Evolutionary conservation across 208 protist species (phyloP).

Genomic region (Acanthamoeba sp.): DNA sequence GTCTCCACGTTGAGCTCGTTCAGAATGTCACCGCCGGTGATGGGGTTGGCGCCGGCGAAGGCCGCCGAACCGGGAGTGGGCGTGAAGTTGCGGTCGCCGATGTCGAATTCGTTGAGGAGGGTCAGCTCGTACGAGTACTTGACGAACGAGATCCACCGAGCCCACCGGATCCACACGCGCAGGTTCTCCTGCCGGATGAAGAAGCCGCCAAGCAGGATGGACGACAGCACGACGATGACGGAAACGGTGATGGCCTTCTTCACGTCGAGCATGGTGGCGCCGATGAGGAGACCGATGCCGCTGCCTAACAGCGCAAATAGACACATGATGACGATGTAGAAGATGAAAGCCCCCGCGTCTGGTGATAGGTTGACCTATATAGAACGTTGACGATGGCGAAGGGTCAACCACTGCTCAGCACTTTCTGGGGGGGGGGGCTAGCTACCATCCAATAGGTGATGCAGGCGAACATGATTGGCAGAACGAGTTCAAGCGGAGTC

Average conservation of each 20-base stretch:
- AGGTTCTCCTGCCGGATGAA: slow-evolving; percentile 64
- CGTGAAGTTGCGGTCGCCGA: background rate
- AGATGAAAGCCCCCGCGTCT: background rate
- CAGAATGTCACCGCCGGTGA: slow-evolving; percentile 22
- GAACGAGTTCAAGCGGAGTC: slow-evolving; percentile 68
- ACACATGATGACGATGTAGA: slow-evolving; percentile 65
- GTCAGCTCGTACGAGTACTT: slow-evolving; percentile 50
- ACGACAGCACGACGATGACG: background rate
- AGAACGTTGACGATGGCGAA: background rate
- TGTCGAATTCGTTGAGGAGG: slow-evolving; percentile 13
- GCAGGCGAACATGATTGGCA: slow-evolving; percentile 78
- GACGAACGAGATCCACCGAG: slow-evolving; percentile 71
- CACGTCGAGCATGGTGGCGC: slow-evolving; percentile 31
- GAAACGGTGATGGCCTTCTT: slow-evolving; percentile 43
- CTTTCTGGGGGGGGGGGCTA: background rate
- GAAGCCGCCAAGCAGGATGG: slow-evolving; percentile 75
- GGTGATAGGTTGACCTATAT: background rate
- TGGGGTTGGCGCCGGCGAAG: background rate
- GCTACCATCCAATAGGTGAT: slow-evolving; percentile 82
- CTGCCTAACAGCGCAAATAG: slow-evolving; percentile 54
- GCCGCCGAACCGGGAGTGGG: background rate
- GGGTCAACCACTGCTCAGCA: no score
- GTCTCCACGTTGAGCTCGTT: background rate
- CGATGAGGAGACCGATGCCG: slow-evolving; percentile 69
- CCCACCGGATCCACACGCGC: slow-evolving; percentile 22